Conservation (phyloP, 2,329 filamentous ascomycete species). For the Fusarium compactum region DNA sequence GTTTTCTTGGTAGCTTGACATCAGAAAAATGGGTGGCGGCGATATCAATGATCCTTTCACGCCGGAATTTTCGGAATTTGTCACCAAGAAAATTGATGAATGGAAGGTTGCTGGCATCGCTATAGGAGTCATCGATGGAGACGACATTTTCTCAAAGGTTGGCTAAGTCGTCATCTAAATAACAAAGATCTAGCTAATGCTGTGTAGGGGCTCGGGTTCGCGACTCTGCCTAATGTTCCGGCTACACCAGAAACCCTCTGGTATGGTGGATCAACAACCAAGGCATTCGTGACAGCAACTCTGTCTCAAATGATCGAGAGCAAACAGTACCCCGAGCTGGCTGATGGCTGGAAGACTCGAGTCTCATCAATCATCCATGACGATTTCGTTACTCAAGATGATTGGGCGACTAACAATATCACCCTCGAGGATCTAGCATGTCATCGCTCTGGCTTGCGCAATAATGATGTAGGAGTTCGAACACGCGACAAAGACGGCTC, state of each 20-base stretch:
- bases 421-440: conserved; percentile 67
- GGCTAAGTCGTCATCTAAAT: neutral
- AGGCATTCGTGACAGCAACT: conserved; percentile 64
- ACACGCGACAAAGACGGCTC: conserved; percentile 49
- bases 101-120: conserved; percentile 49
- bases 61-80: neutral
- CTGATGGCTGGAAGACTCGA: conserved; percentile 60
- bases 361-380: conserved; percentile 61
- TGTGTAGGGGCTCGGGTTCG: conserved; percentile 28
- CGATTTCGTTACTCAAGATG: conserved; percentile 64
- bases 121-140: conserved; percentile 46
- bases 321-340: conserved; percentile 45
- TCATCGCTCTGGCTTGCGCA: conserved; percentile 64
- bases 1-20: rapidly evolving
- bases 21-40: neutral
- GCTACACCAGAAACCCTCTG: conserved; percentile 63
- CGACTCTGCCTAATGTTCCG: conserved; percentile 54
- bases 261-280: conserved; percentile 67
- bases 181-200: neutral
- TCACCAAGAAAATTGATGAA: conserved; percentile 32
- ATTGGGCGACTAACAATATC: conserved; percentile 60
- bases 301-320: conserved; percentile 64
- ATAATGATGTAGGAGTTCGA: conserved; percentile 54
- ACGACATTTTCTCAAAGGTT: conserved; percentile 45
- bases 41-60: conserved; percentile 2